Conservation (phyloP, 2,329 filamentous ascomycete species). For the Boeremia lycopersici region DNA sequence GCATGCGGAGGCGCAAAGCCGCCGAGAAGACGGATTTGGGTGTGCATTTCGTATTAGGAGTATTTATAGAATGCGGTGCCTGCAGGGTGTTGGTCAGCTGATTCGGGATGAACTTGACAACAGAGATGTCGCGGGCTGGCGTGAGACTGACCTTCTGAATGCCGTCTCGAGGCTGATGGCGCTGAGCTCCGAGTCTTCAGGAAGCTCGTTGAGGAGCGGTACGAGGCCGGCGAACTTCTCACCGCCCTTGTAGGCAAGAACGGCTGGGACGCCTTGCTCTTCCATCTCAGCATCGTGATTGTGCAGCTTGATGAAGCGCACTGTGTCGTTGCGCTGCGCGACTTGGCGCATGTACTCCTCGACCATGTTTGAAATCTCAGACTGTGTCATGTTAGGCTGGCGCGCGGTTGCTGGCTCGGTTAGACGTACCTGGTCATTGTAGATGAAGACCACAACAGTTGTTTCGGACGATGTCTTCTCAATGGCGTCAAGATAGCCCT, state of each 20-base stretch:
- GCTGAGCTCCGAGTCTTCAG: conserved; percentile 60
- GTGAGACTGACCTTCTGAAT: conserved; percentile 54
- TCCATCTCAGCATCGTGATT: conserved; percentile 95
- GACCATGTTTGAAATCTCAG: conserved; percentile 76
- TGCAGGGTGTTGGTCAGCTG: conserved; percentile 32
- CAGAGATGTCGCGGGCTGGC: neutral
- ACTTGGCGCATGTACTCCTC: conserved; percentile 78
- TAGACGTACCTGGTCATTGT: conserved; percentile 76
- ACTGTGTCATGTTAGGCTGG: conserved; percentile 59
- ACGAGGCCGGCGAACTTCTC: conserved; percentile 91
- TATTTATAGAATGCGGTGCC: conserved; percentile 38
- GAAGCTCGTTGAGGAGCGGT: conserved; percentile 84
- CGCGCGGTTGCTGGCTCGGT: neutral
- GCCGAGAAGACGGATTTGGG: neutral
- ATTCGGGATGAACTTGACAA: conserved; percentile 19
- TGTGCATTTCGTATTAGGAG: neutral
- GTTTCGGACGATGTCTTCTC: conserved; percentile 85
- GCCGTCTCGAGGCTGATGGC: conserved; percentile 63
- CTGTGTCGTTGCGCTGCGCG: conserved; percentile 70
- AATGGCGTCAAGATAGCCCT: conserved; percentile 93
- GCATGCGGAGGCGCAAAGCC: neutral
- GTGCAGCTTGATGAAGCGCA: conserved; percentile 89
- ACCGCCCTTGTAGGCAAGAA: conserved; percentile 86
- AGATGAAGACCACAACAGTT: conserved; percentile 90
- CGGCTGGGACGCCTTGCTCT: conserved; percentile 81